phyloP scores from a whole-genome alignment of 805 yeast species.

The Pichia scutulata region DNA sequence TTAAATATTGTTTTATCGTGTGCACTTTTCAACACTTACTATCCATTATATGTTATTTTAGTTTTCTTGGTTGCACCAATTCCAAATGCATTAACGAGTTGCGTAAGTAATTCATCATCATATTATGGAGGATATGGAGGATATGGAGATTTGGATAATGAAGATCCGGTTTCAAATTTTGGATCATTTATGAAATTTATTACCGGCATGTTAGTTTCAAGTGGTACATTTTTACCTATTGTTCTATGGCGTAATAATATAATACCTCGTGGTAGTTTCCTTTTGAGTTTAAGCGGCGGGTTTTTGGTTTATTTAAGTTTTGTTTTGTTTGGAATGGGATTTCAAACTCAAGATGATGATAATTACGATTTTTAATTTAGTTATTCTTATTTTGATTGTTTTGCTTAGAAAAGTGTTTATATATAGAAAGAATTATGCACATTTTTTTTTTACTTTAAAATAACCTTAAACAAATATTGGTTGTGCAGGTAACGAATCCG shows the following conservation, averaged over 20 bases:
- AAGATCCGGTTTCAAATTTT: constrained; percentile 13
- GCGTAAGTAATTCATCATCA: constrained; percentile 11
- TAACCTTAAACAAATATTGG: not conserved
- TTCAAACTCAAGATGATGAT: constrained; percentile 47
- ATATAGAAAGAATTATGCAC: not conserved
- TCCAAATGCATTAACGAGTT: constrained; percentile 27
- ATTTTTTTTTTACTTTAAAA: not conserved
- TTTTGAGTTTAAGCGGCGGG: constrained; percentile 83
- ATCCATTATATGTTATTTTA: constrained; percentile 62
- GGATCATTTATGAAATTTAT: constrained; percentile 25
- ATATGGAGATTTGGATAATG: constrained; percentile 15
- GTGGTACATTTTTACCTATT: constrained; percentile 28
- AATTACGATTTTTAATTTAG: constrained; percentile 20
- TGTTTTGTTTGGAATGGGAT: constrained; percentile 70
- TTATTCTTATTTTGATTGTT: constrained; percentile 32
- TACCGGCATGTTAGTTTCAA: constrained; percentile 28
- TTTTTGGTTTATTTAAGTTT: constrained; percentile 73
- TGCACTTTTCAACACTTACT: constrained; percentile 82
- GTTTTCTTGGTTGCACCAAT: constrained; percentile 30
- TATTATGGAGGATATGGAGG: constrained; percentile 13
- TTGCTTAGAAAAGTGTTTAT: constrained; percentile 52
- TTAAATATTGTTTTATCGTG: constrained; percentile 81
- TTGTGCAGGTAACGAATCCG: not conserved
- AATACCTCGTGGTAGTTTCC: constrained; percentile 22
- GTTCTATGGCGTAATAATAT: constrained; percentile 26